These are phyloP conservation scores for Aschersonia sp. DNA, from an alignment of 2,329 filamentous ascomycete genomes.

Conservation along the genomic window DNA sequence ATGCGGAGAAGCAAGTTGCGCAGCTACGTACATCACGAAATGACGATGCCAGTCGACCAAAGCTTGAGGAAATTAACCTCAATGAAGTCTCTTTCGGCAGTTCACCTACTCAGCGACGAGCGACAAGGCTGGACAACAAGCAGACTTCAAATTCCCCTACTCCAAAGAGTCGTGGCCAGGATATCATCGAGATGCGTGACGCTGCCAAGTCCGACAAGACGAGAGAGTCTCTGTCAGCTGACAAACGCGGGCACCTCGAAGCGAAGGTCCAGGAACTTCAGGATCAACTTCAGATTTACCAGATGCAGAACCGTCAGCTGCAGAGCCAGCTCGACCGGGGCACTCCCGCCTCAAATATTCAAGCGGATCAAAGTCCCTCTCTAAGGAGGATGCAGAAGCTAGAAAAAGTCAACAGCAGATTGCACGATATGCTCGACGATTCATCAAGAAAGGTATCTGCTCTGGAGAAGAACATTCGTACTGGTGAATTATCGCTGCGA, in stretches of 20 bases:
- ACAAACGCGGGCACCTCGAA: constrained; percentile 81
- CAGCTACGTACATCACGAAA: constrained; percentile 63
- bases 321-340: constrained; percentile 70
- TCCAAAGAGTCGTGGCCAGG: constrained; percentile 57
- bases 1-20: constrained; percentile 69
- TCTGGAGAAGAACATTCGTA: constrained; percentile 73
- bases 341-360: constrained; percentile 45
- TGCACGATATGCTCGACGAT: constrained; percentile 91
- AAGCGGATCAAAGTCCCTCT: constrained; percentile 70
- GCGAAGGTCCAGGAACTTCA: constrained; percentile 84
- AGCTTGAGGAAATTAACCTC: constrained; percentile 75
- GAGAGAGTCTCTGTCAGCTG: constrained; percentile 65
- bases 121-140: constrained; percentile 34
- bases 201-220: constrained; percentile 77
- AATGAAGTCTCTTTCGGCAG: constrained; percentile 63
- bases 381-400: constrained; percentile 74
- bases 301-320: constrained; percentile 91
- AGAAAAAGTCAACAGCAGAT: constrained; percentile 77
- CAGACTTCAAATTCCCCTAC: constrained; percentile 65
- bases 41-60: constrained; percentile 56
- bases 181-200: constrained; percentile 45
- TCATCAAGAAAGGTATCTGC: constrained; percentile 84
- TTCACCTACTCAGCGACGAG: constrained; percentile 59
- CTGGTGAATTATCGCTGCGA: constrained; percentile 74
- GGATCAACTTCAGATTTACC: constrained; percentile 81